Evolutionary conservation across 140 eudicot genomes (phyloP), one percentile per base, ranked within the genome.

Genomic region (Flaveria floridana): DNA sequence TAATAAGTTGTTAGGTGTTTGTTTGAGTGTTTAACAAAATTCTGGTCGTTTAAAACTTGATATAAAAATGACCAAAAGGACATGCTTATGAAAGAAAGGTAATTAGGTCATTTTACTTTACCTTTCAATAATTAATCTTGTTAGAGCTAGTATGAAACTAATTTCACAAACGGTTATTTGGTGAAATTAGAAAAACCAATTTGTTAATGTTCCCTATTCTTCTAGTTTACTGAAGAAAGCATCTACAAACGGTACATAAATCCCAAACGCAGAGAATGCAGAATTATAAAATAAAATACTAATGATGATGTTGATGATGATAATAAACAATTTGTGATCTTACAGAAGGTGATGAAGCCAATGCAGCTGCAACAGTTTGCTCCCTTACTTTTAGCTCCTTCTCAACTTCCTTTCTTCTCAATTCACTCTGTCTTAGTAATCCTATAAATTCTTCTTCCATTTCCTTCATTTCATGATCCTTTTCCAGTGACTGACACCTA

Each of bases 401-500:
- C 84, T 91, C 96, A 4, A 78, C 82, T 73, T 88, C 99, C 82
- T 91, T 95, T 81, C 97, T 81, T 61, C 90, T 85, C 71, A 87
- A 46, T 78, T 95, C 99, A 82, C 96, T 95, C 75, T 95, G 99
- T 72, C 92, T 81, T 67, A 95, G 75, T 78, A 95, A 79, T 50
- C 91, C 86, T 34, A 95, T 83, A 19, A 95, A 82, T 58, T 91
- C 96, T 79, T 95, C 99, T 80, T 91, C 89, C 96, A 95, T 89
- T 81, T 95, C 99, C 89, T 89, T 91, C 74, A 84, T 81, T 70
- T 95, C 97, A 34, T 85, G 82, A 47, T 91, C 95, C 82, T 80
- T 88, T 72, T 89, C 99, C 91, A 89, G 91, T 73, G 86, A 69
- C 52, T 91, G 90, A 74, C 97, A 95, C 87, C 99, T 95, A 83